phyloP scores from a whole-genome alignment of 2,329 filamentous ascomycete species.

The Aureobasidium sp. region DNA sequence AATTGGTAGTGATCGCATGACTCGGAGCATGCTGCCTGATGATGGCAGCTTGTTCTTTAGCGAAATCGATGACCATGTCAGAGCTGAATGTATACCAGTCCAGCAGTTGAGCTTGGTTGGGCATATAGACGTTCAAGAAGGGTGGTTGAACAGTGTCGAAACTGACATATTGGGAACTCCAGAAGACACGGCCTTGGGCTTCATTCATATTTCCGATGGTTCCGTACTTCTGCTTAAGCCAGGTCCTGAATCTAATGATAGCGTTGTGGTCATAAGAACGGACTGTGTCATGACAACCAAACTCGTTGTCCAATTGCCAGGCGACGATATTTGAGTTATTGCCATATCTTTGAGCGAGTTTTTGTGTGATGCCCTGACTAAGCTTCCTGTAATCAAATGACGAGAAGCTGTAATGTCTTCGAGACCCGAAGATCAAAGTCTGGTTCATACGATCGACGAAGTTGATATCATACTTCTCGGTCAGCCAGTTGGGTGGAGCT shows the following conservation, averaged over 20 bases:
- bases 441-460: slow-evolving; percentile 22
- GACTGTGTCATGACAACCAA: slow-evolving; percentile 23
- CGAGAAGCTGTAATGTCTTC: slow-evolving; percentile 22
- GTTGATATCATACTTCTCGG: slow-evolving; percentile 20
- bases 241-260: slow-evolving; percentile 20
- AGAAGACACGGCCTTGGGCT: slow-evolving; percentile 22
- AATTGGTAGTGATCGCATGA: slow-evolving; percentile 22
- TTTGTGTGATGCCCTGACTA: slow-evolving; percentile 21
- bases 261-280: slow-evolving; percentile 22
- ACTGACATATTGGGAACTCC: slow-evolving; percentile 22
- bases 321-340: slow-evolving; percentile 19
- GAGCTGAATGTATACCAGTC: slow-evolving; percentile 24
- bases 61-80: slow-evolving; percentile 23
- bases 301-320: slow-evolving; percentile 24
- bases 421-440: slow-evolving; percentile 21
- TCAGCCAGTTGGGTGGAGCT: slow-evolving; percentile 22
- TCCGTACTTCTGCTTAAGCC: slow-evolving; percentile 21
- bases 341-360: slow-evolving; percentile 22
- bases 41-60: slow-evolving; percentile 21
- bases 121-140: slow-evolving; percentile 22
- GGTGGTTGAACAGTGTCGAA: slow-evolving; percentile 22
- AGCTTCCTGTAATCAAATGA: slow-evolving; percentile 22
- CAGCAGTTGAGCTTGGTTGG: slow-evolving; percentile 22
- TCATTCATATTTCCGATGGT: slow-evolving; percentile 23
- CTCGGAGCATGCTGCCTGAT: slow-evolving; percentile 18